These are phyloP conservation scores for Iodosphaeria phyllophila DNA, from an alignment of 2,329 filamentous ascomycete genomes.

Conservation along the genomic window DNA sequence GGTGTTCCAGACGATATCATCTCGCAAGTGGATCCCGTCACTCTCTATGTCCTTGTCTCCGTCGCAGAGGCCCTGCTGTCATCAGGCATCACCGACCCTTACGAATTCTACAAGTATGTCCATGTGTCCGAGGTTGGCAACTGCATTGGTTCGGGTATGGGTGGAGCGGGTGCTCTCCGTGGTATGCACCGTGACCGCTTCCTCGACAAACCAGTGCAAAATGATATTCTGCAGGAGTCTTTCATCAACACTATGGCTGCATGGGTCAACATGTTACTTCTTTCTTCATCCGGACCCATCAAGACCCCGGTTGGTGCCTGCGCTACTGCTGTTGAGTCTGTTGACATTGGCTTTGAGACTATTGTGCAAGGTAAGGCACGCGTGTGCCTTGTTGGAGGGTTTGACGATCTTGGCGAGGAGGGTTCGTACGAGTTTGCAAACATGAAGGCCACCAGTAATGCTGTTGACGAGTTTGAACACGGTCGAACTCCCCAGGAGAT, in stretches of 20 bases:
- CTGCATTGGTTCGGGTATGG: slow-evolving; percentile 96
- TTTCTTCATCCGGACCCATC: slow-evolving; percentile 94
- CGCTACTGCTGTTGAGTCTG: slow-evolving; percentile 88
- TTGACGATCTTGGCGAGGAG: slow-evolving; percentile 98
- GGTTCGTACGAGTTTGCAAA: slow-evolving; percentile 99
- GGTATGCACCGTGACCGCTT: slow-evolving; percentile 98
- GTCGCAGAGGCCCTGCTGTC: slow-evolving; percentile 82
- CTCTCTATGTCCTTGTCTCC: slow-evolving; percentile 84
- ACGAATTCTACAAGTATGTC: slow-evolving; percentile 99
- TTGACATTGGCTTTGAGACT: slow-evolving; percentile 95
- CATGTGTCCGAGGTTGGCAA: slow-evolving; percentile 96
- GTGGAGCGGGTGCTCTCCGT: slow-evolving; percentile 76
- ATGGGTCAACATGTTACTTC: slow-evolving; percentile 97
- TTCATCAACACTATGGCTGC: slow-evolving; percentile 99
- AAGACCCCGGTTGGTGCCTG: slow-evolving; percentile 97
- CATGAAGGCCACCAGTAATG: slow-evolving; percentile 99
- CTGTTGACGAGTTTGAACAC: slow-evolving; percentile 87
- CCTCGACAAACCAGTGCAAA: slow-evolving; percentile 93
- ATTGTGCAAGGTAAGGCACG: slow-evolving; percentile 97
- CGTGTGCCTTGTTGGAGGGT: slow-evolving; percentile 93
- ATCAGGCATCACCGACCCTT: slow-evolving; percentile 92
- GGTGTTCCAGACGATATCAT: slow-evolving; percentile 97
- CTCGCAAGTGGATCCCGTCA: slow-evolving; percentile 90
- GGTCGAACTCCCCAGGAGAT: slow-evolving; percentile 92
- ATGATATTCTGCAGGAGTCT: slow-evolving; percentile 96